Conservation (phyloP, 345 rosid genomes). For the Excoecaria cochinchinensis region DNA sequence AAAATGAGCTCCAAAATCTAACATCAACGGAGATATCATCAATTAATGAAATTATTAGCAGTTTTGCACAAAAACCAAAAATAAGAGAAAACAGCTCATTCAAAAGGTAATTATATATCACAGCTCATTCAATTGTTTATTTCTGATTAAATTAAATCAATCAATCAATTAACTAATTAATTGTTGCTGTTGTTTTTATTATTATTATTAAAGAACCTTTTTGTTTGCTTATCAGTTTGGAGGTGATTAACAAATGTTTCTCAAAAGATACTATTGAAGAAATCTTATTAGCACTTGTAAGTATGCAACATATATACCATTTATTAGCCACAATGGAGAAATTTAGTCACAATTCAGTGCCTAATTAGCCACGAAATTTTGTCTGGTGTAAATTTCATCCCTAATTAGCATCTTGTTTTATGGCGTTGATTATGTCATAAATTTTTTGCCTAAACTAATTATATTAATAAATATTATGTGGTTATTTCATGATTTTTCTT, state of each 20-base stretch:
- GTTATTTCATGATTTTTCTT: not conserved
- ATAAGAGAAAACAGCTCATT: not conserved
- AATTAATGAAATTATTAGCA: not conserved
- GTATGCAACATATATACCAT: too few species aligned
- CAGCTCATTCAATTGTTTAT: not conserved
- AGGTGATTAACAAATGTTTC: constrained; percentile 4
- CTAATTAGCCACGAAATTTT: too few species aligned
- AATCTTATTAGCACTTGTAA: constrained; percentile 10
- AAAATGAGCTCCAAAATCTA: not conserved
- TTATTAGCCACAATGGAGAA: too few species aligned
- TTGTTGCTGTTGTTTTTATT: too few species aligned
- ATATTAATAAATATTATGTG: not conserved
- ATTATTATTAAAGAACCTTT: too few species aligned
- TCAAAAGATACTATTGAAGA: constrained; percentile 7
- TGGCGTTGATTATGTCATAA: not conserved
- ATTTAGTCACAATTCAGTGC: too few species aligned
- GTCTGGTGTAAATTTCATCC: too few species aligned
- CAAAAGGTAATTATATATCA: not conserved
- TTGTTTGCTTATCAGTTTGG: not conserved
- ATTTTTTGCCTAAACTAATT: not conserved
- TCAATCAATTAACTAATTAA: too few species aligned
- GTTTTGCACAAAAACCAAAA: not conserved
- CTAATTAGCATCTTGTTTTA: too few species aligned
- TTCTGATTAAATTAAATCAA: too few species aligned
- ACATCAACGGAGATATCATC: not conserved